These are phyloP conservation scores for Daldinia grandis DNA, from an alignment of 495 filamentous ascomycete genomes.

Conservation along the genomic window DNA sequence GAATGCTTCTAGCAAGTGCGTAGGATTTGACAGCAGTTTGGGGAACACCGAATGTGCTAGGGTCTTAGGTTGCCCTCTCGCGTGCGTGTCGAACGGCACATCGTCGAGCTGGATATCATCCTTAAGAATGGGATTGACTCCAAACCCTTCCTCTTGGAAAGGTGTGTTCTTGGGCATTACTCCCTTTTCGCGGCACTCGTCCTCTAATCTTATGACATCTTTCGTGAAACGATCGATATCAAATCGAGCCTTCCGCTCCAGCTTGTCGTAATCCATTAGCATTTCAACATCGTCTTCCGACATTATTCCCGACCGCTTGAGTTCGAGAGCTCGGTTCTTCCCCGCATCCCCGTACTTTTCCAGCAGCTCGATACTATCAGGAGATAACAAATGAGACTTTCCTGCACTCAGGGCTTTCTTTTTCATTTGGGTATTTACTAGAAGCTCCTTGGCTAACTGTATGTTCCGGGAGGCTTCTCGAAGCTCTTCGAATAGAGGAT, in stretches of 20 bases:
- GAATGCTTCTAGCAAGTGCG: slow-evolving; percentile 38
- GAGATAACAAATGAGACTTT: slow-evolving; percentile 42
- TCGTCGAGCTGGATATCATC: slow-evolving; percentile 41
- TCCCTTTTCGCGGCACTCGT: slow-evolving; percentile 37
- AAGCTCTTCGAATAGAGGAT: slow-evolving; percentile 44
- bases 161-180: slow-evolving; percentile 38
- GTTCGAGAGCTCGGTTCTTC: slow-evolving; percentile 42
- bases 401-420: slow-evolving; percentile 38
- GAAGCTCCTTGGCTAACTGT: slow-evolving; percentile 43
- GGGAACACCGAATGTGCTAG: slow-evolving; percentile 38
- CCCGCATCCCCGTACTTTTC: slow-evolving; percentile 43
- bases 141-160: slow-evolving; percentile 39
- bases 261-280: slow-evolving; percentile 37
- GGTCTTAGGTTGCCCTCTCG: slow-evolving; percentile 23
- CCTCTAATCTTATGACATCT: slow-evolving; percentile 28
- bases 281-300: slow-evolving; percentile 43
- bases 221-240: slow-evolving; percentile 41
- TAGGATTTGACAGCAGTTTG: slow-evolving; percentile 40
- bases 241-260: slow-evolving; percentile 36
- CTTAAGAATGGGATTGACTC: slow-evolving; percentile 32
- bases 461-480: slow-evolving; percentile 41
- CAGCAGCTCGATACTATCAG: slow-evolving; percentile 38
- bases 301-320: slow-evolving; percentile 39
- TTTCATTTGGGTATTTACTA: slow-evolving; percentile 45
- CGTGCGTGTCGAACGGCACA: slow-evolving; percentile 17